Percentiles rank a stretch among this genome's conserved stretches.
Conservation (phyloP, 2,329 filamentous ascomycete genomes). For the Cladosporium velox region DNA sequence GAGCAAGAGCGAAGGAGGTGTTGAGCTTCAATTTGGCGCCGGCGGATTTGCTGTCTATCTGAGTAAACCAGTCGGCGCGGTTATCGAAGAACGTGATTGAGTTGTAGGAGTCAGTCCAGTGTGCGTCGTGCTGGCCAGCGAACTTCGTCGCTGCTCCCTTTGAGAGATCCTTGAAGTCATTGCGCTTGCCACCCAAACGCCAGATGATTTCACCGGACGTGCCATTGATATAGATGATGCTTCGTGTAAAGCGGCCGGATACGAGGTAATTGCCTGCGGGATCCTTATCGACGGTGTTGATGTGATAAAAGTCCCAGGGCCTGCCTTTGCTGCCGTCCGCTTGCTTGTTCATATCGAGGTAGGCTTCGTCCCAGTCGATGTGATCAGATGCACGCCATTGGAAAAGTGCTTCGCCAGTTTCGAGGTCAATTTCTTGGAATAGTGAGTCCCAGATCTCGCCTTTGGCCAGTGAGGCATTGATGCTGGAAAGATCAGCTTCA, state of each 20-base stretch:
- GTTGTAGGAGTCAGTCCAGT: constrained; percentile 39
- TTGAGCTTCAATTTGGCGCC: constrained; percentile 30
- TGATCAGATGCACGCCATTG: constrained; percentile 53
- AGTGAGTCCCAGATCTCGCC: constrained; percentile 44
- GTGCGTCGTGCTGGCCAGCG: constrained; percentile 39
- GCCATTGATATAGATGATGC: constrained; percentile 49
- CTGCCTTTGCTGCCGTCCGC: constrained; percentile 47
- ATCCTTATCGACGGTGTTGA: constrained; percentile 55
- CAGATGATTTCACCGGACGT: constrained; percentile 48
- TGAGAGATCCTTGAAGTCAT: constrained; percentile 37
- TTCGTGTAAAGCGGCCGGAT: constrained; percentile 46
- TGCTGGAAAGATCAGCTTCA: constrained; percentile 33
- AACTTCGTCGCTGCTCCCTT: constrained; percentile 34
- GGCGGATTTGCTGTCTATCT: constrained; percentile 25
- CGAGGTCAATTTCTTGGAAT: constrained; percentile 52
- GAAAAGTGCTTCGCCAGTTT: constrained; percentile 48
- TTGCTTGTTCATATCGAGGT: constrained; percentile 42
- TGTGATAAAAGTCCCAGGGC: constrained; percentile 57
- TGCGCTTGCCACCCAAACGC: constrained; percentile 51
- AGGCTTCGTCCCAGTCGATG: constrained; percentile 37
- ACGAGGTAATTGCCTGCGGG: constrained; percentile 50
- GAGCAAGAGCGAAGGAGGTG: constrained; percentile 21
- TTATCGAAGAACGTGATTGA: constrained; percentile 48
- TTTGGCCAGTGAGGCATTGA: constrained; percentile 31
- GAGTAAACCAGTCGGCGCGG: constrained; percentile 41